phyloP scores from a whole-genome alignment of 257 asterid species.

The Rubia yunnanensis region DNA sequence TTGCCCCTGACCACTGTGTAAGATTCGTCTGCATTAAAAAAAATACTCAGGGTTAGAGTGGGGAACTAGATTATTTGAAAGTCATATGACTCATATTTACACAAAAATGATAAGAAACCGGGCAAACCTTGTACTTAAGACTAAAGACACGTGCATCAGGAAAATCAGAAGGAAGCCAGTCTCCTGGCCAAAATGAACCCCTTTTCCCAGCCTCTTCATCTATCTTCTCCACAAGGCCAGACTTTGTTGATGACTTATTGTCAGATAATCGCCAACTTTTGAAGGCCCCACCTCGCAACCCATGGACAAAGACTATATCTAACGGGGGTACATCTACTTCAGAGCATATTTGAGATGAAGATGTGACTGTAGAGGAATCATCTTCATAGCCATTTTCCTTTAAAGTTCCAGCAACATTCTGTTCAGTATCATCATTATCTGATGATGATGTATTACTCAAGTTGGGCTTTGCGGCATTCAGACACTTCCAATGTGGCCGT shows the following conservation, averaged over 20 bases:
- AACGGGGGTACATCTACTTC: slow-evolving; percentile 48
- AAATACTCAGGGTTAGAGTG: neutral
- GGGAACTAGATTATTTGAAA: neutral
- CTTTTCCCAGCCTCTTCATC: slow-evolving; percentile 96
- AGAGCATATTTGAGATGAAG: slow-evolving; percentile 41
- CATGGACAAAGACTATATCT: slow-evolving; percentile 91
- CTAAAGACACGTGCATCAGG: slow-evolving; percentile 93
- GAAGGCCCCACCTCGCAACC: slow-evolving; percentile 98
- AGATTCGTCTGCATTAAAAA: slow-evolving; percentile 71
- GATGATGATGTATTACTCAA: slow-evolving; percentile 28
- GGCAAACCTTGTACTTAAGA: slow-evolving; percentile 79
- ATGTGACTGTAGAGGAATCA: slow-evolving; percentile 41
- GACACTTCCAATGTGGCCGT: slow-evolving; percentile 84
- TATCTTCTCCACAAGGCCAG: slow-evolving; percentile 99
- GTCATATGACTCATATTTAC: neutral
- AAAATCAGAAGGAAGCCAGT: slow-evolving; percentile 93
- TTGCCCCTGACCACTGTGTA: slow-evolving; percentile 99
- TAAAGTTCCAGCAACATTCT: slow-evolving; percentile 22
- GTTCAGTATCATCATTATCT: slow-evolving; percentile 32
- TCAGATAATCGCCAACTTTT: slow-evolving; percentile 97
- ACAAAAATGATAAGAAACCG: neutral
- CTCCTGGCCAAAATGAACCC: slow-evolving; percentile 99
- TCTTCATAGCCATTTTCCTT: slow-evolving; percentile 25
- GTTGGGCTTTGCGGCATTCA: slow-evolving; percentile 22
- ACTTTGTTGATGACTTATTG: slow-evolving; percentile 92